A percentile compares a stretch with the other conserved stretches of the same genome.
Conservation (phyloP, 768 basidiomycete species). For the Pholiota molesta region DNA sequence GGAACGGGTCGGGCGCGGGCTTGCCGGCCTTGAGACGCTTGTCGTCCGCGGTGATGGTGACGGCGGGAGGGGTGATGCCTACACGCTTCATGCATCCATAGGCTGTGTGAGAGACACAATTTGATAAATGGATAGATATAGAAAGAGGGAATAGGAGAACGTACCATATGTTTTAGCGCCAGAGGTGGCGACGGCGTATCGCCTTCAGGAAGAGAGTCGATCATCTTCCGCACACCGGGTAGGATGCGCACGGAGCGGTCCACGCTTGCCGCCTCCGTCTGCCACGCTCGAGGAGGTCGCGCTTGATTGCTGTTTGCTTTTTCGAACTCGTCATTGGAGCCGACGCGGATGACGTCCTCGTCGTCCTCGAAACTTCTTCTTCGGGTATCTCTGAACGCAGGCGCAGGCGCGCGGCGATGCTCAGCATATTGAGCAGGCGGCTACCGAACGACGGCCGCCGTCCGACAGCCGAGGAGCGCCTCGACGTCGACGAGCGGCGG, state of each 20-base stretch:
- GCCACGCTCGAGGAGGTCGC: constrained; percentile 51
- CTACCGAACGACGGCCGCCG: constrained; percentile 51
- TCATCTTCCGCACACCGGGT: constrained; percentile 68
- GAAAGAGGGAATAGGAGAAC: constrained; percentile 15
- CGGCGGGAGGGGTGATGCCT: constrained; percentile 64
- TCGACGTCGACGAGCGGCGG: constrained; percentile 37
- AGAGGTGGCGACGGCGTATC: constrained; percentile 74
- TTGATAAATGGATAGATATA: not conserved
- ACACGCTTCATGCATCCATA: constrained; percentile 73
- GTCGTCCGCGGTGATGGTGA: constrained; percentile 80
- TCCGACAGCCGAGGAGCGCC: constrained; percentile 25
- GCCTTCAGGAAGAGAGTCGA: constrained; percentile 65
- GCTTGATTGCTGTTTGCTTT: constrained; percentile 31
- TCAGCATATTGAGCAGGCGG: constrained; percentile 24
- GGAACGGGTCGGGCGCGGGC: constrained; percentile 65
- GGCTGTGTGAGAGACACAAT: constrained; percentile 32
- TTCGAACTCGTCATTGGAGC: constrained; percentile 6
- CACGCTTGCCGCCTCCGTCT: constrained; percentile 55
- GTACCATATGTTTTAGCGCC: constrained; percentile 72
- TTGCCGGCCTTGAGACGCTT: constrained; percentile 69
- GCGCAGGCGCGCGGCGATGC: constrained; percentile 19
- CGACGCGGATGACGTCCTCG: constrained; percentile 28
- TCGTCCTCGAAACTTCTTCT: constrained; percentile 36
- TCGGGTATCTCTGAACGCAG: constrained; percentile 33
- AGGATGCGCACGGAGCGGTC: constrained; percentile 72